Base-by-base conservation (phyloP, 805 yeast genomes). In the Lipomyces orientalis region DNA sequence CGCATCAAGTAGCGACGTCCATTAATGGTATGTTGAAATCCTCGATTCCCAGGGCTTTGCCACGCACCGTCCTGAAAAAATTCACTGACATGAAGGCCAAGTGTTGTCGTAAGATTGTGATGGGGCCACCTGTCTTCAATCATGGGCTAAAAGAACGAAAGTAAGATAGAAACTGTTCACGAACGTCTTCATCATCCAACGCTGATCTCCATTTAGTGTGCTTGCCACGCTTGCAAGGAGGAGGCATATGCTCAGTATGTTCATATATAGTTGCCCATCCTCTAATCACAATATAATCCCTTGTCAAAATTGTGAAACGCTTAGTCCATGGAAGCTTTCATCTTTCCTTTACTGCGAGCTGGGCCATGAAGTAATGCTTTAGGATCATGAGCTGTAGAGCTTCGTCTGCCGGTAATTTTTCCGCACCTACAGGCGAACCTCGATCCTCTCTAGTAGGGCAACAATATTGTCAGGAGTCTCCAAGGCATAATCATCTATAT, bases 371-470 rank as follows among this genome's bases (percentile, higher is more conserved):
- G 54, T 49, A 49, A 14, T n/a, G 54, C 54, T 49, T 49, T 49
- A 4, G 54, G n/a, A 49, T 8, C 22, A 14, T 49, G 14, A 49
- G 22, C 4, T 49, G 54, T 14, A 49, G 14, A 14, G 22, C 54
- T 8, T 49, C 54, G 22, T 49, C 54, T 49, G 54, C 54, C 10
- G 54, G 54, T 12, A 49, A 9, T 22, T n/a, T 49, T 12, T 49
- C 14, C 22, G 2, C 2, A 1, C 29, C 22, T 14, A 8, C 2
- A 49, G 54, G 54, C 54, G 54, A 49, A 49, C 54, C 54, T 49
- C 54, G 54, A 49, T 49, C 54, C 54, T 49, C 54, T 49, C 54
- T 49, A 49, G 5, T 4, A 49, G 54, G 14, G 52, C 52, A 46
- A 3, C n/a, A 46, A 46, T 46, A 16, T 46, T 16, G 52, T 10